Percentiles rank a stretch among this genome's conserved stretches.
phyloP scores from a whole-genome alignment of 1,284 basidiomycete genomes.

The Fomitiporia mediterranea region DNA sequence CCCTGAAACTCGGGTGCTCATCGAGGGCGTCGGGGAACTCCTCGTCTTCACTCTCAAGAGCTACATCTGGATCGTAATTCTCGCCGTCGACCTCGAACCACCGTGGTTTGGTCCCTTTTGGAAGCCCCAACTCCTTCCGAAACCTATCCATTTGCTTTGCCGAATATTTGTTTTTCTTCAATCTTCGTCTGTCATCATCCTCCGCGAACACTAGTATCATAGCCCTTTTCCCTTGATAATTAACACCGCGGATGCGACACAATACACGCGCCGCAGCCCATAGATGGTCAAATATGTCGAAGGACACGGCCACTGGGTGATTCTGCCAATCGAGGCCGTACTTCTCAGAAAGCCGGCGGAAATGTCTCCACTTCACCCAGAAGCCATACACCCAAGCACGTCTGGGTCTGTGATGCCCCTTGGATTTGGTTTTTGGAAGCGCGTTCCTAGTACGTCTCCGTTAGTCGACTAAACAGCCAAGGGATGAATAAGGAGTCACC shows the following conservation, averaged over 20 bases:
- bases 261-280: neutral
- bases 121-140: neutral
- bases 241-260: neutral
- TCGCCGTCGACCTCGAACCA: neutral
- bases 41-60: neutral
- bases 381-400: neutral
- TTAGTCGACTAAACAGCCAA: too few relatives aligned
- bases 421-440: too few relatives aligned
- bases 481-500: too few relatives aligned
- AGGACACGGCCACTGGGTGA: neutral
- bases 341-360: neutral
- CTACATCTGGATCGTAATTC: neutral
- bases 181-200: neutral
- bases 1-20: too few relatives aligned
- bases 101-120: neutral
- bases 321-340: neutral
- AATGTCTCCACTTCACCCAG: neutral
- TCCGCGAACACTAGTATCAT: neutral
- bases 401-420: too few relatives aligned
- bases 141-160: neutral
- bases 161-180: neutral
- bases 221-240: neutral
- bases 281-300: neutral
- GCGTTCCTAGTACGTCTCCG: too few relatives aligned
- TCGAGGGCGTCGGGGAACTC: too few relatives aligned